Evolutionary conservation across 225 moss, liverwort and hornwort genomes (phyloP).

Genomic region (Takakia lepidozioides): DNA sequence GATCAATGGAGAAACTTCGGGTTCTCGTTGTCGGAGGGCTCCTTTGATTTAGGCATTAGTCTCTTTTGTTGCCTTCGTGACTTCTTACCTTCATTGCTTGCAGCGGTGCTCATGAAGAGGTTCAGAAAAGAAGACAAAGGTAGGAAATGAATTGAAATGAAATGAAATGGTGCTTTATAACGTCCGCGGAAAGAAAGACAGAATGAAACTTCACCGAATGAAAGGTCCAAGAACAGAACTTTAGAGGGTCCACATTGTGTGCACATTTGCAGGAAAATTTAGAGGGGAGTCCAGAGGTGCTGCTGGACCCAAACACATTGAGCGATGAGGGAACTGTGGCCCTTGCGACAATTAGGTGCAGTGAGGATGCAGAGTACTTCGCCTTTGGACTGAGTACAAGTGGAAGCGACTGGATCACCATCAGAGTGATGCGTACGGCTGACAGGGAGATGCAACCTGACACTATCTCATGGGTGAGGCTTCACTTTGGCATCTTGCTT

Average conservation of each 20-base stretch:
- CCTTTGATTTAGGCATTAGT: too few relatives aligned
- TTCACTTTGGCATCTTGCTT: constrained; percentile 20
- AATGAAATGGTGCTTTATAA: background rate
- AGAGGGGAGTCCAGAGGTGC: constrained; percentile 53
- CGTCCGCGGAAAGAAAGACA: too few relatives aligned
- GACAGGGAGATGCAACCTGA: constrained; percentile 59
- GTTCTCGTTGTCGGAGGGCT: too few relatives aligned
- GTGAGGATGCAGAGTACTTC: constrained; percentile 52
- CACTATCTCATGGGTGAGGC: constrained; percentile 67
- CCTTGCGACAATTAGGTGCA: constrained; percentile 44
- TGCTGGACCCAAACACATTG: constrained; percentile 81
- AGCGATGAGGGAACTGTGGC: constrained; percentile 86
- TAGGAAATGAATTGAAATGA: constrained; percentile 1
- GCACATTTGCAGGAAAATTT: constrained; percentile 21
- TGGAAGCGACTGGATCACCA: constrained; percentile 87
- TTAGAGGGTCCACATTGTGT: background rate
- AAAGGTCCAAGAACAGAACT: too few relatives aligned
- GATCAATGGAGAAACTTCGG: constrained; percentile 8
- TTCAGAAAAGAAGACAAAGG: too few relatives aligned
- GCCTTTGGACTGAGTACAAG: constrained; percentile 80
- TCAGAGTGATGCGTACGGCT: constrained; percentile 61
- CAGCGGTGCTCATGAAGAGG: too few relatives aligned
- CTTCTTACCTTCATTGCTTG: too few relatives aligned
- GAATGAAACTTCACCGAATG: too few relatives aligned
- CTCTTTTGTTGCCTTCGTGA: too few relatives aligned